A percentile compares a stretch with the other conserved stretches of the same genome.
phyloP scores from a whole-genome alignment of 768 basidiomycete species.

The Rhodotorula graminis region DNA sequence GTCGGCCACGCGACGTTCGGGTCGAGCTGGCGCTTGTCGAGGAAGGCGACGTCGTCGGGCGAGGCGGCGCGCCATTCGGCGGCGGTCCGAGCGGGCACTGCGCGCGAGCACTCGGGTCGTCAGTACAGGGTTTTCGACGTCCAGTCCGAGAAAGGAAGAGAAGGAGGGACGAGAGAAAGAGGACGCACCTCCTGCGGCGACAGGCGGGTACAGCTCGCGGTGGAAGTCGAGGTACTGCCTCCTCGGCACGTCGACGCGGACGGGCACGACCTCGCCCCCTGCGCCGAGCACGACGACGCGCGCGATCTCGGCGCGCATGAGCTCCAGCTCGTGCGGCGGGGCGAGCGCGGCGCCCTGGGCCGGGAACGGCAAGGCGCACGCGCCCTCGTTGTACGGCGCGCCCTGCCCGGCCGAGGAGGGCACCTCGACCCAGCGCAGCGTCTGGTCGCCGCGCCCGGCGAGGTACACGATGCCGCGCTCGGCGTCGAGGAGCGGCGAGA shows the following conservation, averaged over 20 bases:
- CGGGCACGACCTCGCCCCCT: conserved; percentile 45
- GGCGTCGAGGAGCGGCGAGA: conserved; percentile 46
- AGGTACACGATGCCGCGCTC: conserved; percentile 46
- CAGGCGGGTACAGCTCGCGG: conserved; percentile 46
- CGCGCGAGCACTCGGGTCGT: too few species aligned
- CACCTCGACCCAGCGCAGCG: conserved; percentile 46
- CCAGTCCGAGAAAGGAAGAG: background rate
- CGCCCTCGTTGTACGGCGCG: conserved; percentile 7
- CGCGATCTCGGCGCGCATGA: conserved; percentile 48
- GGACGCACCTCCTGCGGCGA: conserved; percentile 18
- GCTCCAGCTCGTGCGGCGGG: conserved; percentile 40
- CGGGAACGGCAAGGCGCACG: conserved; percentile 38
- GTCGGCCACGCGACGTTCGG: conserved; percentile 9
- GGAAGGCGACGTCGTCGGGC: background rate
- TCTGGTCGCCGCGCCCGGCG: conserved; percentile 47
- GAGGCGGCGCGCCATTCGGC: conserved; percentile 30
- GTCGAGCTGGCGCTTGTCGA: conserved; percentile 3
- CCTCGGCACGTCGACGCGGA: conserved; percentile 45
- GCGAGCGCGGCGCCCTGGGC: conserved; percentile 42
- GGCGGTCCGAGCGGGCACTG: conserved; percentile 30
- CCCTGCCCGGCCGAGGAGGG: background rate
- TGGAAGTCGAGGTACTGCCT: conserved; percentile 49
- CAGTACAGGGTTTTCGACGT: too few species aligned
- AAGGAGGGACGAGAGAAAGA: background rate
- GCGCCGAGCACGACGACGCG: conserved; percentile 41